Base-by-base conservation (phyloP, 139 green algal species). In the Chlorella sp. region DNA sequence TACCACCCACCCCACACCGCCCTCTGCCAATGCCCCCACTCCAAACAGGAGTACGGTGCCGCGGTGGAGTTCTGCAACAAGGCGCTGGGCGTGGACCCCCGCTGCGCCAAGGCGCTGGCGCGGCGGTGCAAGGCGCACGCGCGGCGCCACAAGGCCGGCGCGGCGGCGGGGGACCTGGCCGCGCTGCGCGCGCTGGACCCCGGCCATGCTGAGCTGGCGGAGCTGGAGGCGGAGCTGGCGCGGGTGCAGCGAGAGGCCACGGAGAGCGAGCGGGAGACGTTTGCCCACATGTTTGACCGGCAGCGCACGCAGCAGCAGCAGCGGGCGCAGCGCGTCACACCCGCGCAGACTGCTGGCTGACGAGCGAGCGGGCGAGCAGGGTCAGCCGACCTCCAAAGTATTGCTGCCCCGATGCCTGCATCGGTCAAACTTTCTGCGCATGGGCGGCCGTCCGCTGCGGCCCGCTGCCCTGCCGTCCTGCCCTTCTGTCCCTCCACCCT, bases 101-200 rank as follows among this genome's bases (percentile, higher is more conserved):
- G 40, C 40, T 86, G 77, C 74, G 36, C 71, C 29, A 92, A 87
- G 46, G 87, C 82, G 29, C 74, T 92, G 36, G 42, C 84, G 77
- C 74, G 88, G 21, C 86, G 86, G 9, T 67, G 63, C 29, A 87
- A 83, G 67, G 84, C 83, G 43, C 67, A 73, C 50, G 66, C 79
- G 6, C 75, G 60, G 23, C 65, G 75, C 48, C 84, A 88, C 33
- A 76, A 88, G 11, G 82, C 82, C 35, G 58, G 68, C 48, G 73
- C 74, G 1, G 67, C 73, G 4, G 42, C 35, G 21, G 67, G 69
- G 8, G 80, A 82, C 67, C 63, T 82, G 46, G 50, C 50, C 21
- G n/a, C 23, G 3, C 38, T 84, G 36, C 35, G 45, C 9, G 6
- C 45, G 27, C 36, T 80, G 8, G 71, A 74, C 27, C 64, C 68